Base-by-base conservation (phyloP, 2,329 filamentous ascomycete species). In the Fusarium equiseti region DNA sequence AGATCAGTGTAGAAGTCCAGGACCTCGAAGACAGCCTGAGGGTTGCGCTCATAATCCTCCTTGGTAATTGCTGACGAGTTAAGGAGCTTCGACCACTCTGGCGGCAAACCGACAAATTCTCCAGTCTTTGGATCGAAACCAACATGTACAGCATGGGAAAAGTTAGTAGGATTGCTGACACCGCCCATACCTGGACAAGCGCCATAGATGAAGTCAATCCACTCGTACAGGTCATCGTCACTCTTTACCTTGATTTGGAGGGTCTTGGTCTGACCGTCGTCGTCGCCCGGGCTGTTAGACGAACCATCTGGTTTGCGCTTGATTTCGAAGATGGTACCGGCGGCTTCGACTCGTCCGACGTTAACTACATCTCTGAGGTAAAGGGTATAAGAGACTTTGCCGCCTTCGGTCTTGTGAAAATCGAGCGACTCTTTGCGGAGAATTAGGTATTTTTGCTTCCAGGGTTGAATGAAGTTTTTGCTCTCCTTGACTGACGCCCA, bases 121-220 rank as follows among this genome's bases (percentile, higher is more conserved):
- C 96, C 96, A 4, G 94, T 97, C 75, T 94, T 91, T 27, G 95
- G 94, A 79, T 99, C 96, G 78, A 98, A 99, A 65, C 96, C 96
- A 72, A 99, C 96, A 79, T 99, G 96, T 26, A 99, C 95, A 49
- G 95, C 92, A 79, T 99, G 96, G 26, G 92, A 94, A 83, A 99
- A 99, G 84, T 98, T 98, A 72, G 96, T 98, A 8, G 96, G 96
- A 81, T 98, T 98, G 83, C 95, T 98, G 60, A 99, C 96, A 74
- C 96, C 96, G 67, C 96, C 95, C 94, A 98, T 97, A 68, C 94
- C 95, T 20, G 96, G 96, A 80, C 95, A 98, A 71, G 95, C 92
- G 75, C 95, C 94, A 79, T 98, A 98, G 73, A 99, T 97, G 79
- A 95, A 93, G 81, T 99, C 96, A 77, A 98, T 97, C 96, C 96